Base-by-base conservation (phyloP, 148 eudicot species). In the Amaranthus palmeri region DNA sequence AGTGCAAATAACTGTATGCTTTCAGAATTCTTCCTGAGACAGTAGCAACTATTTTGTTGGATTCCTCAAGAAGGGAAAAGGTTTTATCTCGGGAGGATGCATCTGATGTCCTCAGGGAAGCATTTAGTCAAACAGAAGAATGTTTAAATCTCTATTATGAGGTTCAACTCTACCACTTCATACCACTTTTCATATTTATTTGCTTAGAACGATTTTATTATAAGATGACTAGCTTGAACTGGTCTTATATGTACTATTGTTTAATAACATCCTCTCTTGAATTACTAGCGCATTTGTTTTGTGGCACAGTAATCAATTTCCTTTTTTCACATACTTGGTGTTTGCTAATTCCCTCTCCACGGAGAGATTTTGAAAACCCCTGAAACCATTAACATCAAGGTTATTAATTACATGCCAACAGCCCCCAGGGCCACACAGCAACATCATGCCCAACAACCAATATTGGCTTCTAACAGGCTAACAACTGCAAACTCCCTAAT, bases 41-140 rank as follows among this genome's bases (percentile, higher is more conserved):
- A 68, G 76, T 91, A 67, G 78, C 93, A 66, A 82, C 81, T 72
- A 85, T 89, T 72, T 83, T 93, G 69, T 86, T 88, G 5, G 96
- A 93, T 78, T 74, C 93, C 42, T 73, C 67, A n/a, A 79, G 72
- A 76, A 89, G 87, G 83, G 88, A 91, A 77, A 85, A 79, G 69
- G 88, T 91, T 81, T 83, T 91, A 60, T 82, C 91, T 12, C 85
- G 70, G 59, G 77, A 83, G 61, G 87, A 93, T 82, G 98, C 97
- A 10, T 84, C 97, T 18, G 97, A 93, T 80, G 96, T 91, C 65
- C 92, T 93, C 50, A 87, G 83, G 72, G 96, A 91, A 68, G 96
- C 98, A 75, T 85, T 93, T 80, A 74, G 67, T 67, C 88, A 77
- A 72, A 89, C 97, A n/a, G 98, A 93, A 84, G 86, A 86, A 43